phyloP scores from a whole-genome alignment of 176 grass and related monocot genomes.

The Hordeum vulgare region DNA sequence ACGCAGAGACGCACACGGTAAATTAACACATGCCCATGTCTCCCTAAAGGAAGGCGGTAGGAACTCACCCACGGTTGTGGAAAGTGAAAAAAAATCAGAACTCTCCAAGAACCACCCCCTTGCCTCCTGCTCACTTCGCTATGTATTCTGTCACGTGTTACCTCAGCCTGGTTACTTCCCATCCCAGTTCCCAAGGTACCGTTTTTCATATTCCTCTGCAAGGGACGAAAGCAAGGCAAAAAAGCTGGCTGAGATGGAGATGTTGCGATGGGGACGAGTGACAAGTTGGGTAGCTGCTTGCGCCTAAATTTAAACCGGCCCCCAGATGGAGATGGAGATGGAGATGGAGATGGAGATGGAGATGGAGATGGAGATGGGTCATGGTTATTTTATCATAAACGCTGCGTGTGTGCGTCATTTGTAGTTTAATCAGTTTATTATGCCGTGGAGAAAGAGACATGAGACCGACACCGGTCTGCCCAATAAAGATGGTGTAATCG shows the following conservation, averaged over 20 bases:
- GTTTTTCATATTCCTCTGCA: slow-evolving; percentile 22
- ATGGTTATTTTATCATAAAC: slow-evolving; percentile 13
- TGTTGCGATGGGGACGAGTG: neutral
- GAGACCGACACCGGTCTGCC: neutral
- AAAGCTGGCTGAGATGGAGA: neutral
- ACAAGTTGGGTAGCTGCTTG: neutral
- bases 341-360: too few species aligned
- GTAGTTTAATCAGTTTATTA: neutral
- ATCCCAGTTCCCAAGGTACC: too few species aligned
- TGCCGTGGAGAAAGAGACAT: neutral
- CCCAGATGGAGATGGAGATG: too few species aligned
- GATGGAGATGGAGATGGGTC: neutral
- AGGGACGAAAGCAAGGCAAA: neutral
- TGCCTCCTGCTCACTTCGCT: neutral
- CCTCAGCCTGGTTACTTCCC: neutral
- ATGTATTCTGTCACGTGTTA: slow-evolving; percentile 40
- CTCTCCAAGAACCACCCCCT: neutral
- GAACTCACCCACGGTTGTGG: neutral
- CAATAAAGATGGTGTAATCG: neutral
- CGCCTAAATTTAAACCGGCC: neutral
- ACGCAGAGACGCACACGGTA: neutral
- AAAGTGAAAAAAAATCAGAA: neutral
- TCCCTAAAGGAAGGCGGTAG: neutral
- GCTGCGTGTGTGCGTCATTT: neutral
- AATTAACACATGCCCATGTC: neutral